Evolutionary conservation across 148 eudicot genomes (phyloP), one percentile per base, ranked within the genome.

Genomic region (Fagopyrum esculentum): DNA sequence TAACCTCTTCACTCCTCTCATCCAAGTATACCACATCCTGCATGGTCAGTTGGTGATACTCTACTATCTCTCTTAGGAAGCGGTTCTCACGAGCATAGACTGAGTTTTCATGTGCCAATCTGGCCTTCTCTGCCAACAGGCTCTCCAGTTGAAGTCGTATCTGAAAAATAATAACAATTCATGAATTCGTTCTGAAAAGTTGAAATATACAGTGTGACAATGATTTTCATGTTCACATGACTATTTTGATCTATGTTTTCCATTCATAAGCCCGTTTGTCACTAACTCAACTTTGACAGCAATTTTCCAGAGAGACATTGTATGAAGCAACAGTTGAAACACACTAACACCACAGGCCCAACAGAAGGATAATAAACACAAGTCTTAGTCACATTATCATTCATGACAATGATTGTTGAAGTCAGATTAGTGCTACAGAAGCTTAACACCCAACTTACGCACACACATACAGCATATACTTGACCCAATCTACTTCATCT

Each of bases 21-120:
- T 89, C 92, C 55, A 92, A 63, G 76, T 92, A 92, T 6, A 92
- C 88, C 10, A 92, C 94, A 69, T 92, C 97, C 82, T 92, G 97
- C 97, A 92, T 92, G 40, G 90, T 92, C 4, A 92, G 88, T 83
- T 92, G 97, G 79, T 92, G 95, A 75, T 92, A 92, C 63, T 92
- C 97, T 15, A 92, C 95, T 46, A 92, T 89, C 80, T 92, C 97
- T 74, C 95, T 84, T 40, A 92, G 76, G 76, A 92, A 92, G 47
- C 95, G 94, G 69, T 92, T 92, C 77, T 92, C 97, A 50, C 97
- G 84, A 51, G 95, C 89, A 48, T 74, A 84, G 12, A 88, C 89
- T 8, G 94, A 83, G 74, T 92, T 92, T 86, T 92, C 97, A 77
- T 90, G 97, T 2, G 92, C 94, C 75, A 92, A 82, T 56, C 95